Conservation (phyloP, 768 basidiomycete genomes). For the Pisolithus sp. region DNA sequence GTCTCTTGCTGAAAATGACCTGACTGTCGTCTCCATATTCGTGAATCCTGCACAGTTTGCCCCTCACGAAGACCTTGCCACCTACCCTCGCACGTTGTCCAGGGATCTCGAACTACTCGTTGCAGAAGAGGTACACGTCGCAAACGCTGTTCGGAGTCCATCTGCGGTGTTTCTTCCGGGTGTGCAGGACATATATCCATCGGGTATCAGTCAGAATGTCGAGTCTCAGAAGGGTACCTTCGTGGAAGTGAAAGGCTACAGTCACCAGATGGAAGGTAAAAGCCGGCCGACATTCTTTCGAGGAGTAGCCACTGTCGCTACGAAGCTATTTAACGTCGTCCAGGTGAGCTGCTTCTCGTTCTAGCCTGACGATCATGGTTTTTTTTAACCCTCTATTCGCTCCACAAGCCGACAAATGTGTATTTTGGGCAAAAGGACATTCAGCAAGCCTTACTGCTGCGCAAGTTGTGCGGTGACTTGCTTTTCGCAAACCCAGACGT, state of each 20-base stretch:
- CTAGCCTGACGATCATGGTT: too few species aligned
- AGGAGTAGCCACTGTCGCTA: constrained; percentile 91
- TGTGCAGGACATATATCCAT: constrained; percentile 86
- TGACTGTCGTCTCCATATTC: constrained; percentile 91
- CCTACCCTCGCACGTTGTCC: constrained; percentile 85
- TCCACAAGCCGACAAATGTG: constrained; percentile 70
- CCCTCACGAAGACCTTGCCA: constrained; percentile 85
- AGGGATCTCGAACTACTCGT: constrained; percentile 62
- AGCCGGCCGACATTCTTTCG: constrained; percentile 89
- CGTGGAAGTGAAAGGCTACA: constrained; percentile 86
- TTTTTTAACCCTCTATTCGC: not conserved
- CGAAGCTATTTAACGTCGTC: constrained; percentile 90
- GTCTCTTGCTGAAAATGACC: constrained; percentile 72
- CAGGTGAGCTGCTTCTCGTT: constrained; percentile 46
- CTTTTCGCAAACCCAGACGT: constrained; percentile 72
- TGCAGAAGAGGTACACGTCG: constrained; percentile 27
- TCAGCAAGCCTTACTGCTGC: constrained; percentile 86
- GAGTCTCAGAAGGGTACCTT: constrained; percentile 79
- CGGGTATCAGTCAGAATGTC: constrained; percentile 77
- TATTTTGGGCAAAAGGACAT: constrained; percentile 99
- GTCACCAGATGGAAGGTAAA: constrained; percentile 88
- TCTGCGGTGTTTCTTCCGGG: constrained; percentile 77
- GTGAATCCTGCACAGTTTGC: constrained; percentile 98
- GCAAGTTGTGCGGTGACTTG: constrained; percentile 71
- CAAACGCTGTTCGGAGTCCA: constrained; percentile 35